Base-by-base conservation (phyloP, 2,329 filamentous ascomycete species). In the Onygenales sp. region DNA sequence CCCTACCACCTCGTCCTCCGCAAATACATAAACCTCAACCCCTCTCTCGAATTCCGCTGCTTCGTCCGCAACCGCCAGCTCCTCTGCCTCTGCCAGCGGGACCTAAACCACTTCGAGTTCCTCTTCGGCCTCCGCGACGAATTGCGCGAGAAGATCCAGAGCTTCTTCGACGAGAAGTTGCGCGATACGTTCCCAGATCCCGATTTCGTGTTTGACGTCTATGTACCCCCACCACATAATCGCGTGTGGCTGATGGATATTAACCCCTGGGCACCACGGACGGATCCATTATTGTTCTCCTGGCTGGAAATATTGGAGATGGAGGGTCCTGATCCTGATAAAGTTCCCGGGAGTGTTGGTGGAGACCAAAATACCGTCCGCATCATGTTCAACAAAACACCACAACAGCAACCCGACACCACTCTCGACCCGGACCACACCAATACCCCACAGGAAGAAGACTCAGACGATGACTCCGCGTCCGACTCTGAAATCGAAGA, bases 21-120 rank as follows among this genome's bases (percentile, higher is more conserved):
- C 36, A 89, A 94, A 66, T 92, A 87, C 71, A 88, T 95, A 70
- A 85, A 84, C 58, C 84, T 93, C 52, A 93, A 96, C 67, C 89
- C 91, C 0, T 87, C 89, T 0, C 82, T 96, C 55, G 93, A 98
- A 68, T 98, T 98, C 70, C 82, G 93, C 27, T 96, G 91, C 68
- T 98, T 97, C 65, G 93, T 97, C 41, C 88, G 92, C 62, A 78
- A 90, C 54, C 79, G 89, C 9, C 82, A 81, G 52, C 77, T 98
- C 13, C 78, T 98, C 42, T 90, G 84, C 55, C 84, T 97, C 54
- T 87, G 85, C 36, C 93, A 97, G 71, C 82, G 93, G 5, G 92
- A 97, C 66, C 78, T 92, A 50, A 95, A 95, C 64, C 82, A 93
- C 72, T 97, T 92, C 69, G 82, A 86, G 10, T 98, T 96, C 66